These are phyloP conservation scores for Fraxinus ornus DNA, from an alignment of 305 asterid species.

Conservation along the genomic window DNA sequence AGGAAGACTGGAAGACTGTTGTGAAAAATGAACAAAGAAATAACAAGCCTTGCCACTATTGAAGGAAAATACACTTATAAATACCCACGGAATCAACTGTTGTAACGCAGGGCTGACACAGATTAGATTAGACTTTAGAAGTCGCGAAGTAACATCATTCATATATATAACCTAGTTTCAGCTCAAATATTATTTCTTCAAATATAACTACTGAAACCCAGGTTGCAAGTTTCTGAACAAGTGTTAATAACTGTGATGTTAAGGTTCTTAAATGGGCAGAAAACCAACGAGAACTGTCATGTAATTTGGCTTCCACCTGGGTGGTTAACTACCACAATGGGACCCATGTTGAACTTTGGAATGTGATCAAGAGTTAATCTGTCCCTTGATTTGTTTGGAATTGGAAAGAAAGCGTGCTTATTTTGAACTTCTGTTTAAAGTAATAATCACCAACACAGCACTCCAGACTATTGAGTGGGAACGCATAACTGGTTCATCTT, in stretches of 20 bases:
- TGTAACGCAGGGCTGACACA: not conserved
- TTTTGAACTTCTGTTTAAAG: not conserved
- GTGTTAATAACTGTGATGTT: not conserved
- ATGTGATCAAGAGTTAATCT: not conserved
- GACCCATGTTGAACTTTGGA: not conserved
- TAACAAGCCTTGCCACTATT: not conserved
- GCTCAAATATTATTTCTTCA: not conserved
- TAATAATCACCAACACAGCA: slow-evolving; percentile 6
- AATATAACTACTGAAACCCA: not conserved
- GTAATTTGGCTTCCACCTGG: not conserved
- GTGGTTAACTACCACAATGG: slow-evolving; percentile 7
- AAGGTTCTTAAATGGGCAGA: not conserved
- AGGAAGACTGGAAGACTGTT: not conserved
- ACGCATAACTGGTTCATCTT: not conserved
- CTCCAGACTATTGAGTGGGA: not conserved
- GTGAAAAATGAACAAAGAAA: not conserved
- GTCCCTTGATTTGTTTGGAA: slow-evolving; percentile 1
- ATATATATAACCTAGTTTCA: not conserved
- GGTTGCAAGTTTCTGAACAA: not conserved
- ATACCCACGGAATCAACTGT: not conserved
- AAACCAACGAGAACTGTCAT: not conserved
- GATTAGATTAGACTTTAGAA: not conserved
- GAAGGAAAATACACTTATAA: not conserved
- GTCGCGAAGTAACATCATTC: not conserved
- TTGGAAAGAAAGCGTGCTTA: not conserved